Evolutionary conservation across 768 basidiomycete genomes (phyloP), one percentile per base, ranked within the genome.

Genomic region (Tulasnella sp.): DNA sequence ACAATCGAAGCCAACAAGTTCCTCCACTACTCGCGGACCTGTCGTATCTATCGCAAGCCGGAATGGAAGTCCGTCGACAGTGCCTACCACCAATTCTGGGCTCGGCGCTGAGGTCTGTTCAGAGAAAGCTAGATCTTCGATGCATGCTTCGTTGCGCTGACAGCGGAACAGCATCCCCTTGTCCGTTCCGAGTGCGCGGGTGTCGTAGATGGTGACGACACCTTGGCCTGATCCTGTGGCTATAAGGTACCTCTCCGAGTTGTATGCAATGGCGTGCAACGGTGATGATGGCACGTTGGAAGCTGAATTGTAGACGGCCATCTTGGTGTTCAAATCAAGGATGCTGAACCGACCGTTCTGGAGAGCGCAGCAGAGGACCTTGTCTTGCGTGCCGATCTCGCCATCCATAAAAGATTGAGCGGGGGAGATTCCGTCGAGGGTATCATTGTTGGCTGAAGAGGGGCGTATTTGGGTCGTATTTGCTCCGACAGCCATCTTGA

Each of bases 31-130:
- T 4, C 48, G 43, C 2, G 77, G 75, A 13, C 76, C 78, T 29
- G 74, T 73, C 0, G 75, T 70, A 0, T 70, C 65, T 2, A 81
- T 64, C 41, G 68, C 70, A 0, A 79, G 79, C 17, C 82, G 66
- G 64, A 77, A 85, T 0, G 83, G 80, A 32, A 85, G 70, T 1
- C 83, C 84, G 66, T 85, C 83, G 44, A 75, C 73, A 0, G 79
- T 78, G 2, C 77, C 79, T 1, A 84, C 72, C 2, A 73, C 76
- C 51, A 85, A 61, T 4, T 3, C 52, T 61, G 42, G 51, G 23
- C 24, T 41, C n/a, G 27, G 15, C 41, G 62, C 15, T 7, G 51
- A 56, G 26, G 29, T 38, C 13, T 10, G 10, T 49, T 26, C 56
- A 19, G 71, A 56, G 55, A 78, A 77, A 1, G 67, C 67, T 3